phyloP scores from a whole-genome alignment of 495 filamentous ascomycete species.

The Hypoxylon fuscum region DNA sequence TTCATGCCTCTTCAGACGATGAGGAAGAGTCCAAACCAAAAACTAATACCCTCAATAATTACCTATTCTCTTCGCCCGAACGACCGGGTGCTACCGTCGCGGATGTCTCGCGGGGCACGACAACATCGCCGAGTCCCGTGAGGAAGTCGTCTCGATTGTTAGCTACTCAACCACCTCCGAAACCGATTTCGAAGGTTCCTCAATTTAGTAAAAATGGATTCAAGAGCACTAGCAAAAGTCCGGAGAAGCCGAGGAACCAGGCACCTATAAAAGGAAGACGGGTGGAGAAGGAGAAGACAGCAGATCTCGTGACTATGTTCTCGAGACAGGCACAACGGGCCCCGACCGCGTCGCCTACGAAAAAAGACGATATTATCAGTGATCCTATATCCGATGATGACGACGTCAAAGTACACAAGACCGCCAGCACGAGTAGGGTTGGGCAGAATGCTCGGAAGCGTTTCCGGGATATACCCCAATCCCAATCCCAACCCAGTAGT shows the following conservation, averaged over 20 bases:
- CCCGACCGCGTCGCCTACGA: conserved; percentile 35
- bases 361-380: conserved; percentile 58
- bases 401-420: conserved; percentile 53
- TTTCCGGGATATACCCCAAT: conserved; percentile 42
- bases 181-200: conserved; percentile 23
- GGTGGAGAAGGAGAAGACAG: conserved; percentile 55
- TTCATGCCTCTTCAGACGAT: conserved; percentile 46
- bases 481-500: conserved; percentile 29
- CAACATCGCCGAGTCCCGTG: conserved; percentile 47
- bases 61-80: conserved; percentile 55
- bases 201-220: conserved; percentile 23
- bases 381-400: conserved; percentile 63
- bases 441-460: conserved; percentile 58
- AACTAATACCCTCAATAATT: conserved; percentile 53
- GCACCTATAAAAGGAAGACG: conserved; percentile 39
- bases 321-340: conserved; percentile 60
- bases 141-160: conserved; percentile 44
- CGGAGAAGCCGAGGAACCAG: conserved; percentile 54
- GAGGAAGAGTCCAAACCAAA: conserved; percentile 43
- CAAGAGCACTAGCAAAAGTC: conserved; percentile 60
- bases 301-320: conserved; percentile 61
- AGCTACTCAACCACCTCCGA: conserved; percentile 31
- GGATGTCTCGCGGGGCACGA: conserved; percentile 20
- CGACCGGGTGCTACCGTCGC: conserved; percentile 25
- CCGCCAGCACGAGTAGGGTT: conserved; percentile 52